These are phyloP conservation scores for Naematelia aurantialba DNA, from an alignment of 768 basidiomycete species.

Conservation along the genomic window DNA sequence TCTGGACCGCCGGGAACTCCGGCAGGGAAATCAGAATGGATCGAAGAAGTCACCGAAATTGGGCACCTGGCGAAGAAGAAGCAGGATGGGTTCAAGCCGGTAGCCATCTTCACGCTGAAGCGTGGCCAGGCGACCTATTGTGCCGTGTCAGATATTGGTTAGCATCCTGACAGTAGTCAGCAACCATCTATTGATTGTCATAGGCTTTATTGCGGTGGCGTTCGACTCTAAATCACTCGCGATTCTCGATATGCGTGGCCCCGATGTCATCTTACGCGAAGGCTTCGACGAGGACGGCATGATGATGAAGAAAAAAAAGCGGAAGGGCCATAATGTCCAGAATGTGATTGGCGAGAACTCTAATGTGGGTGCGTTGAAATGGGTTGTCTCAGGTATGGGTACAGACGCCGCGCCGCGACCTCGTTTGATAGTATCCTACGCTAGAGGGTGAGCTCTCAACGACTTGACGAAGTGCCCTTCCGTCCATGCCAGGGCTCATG, in stretches of 20 bases:
- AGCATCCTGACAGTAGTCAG: constrained; percentile 25
- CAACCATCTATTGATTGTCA: constrained; percentile 5
- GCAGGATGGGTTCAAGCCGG: constrained; percentile 59
- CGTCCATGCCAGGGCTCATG: constrained; percentile 5
- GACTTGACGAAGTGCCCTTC: background rate
- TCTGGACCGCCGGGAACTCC: background rate
- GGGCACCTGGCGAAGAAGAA: constrained; percentile 54
- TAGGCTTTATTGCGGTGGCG: constrained; percentile 74
- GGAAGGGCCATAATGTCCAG: constrained; percentile 51
- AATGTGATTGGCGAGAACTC: constrained; percentile 49
- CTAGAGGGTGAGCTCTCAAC: constrained; percentile 38
- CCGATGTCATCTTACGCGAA: constrained; percentile 62
- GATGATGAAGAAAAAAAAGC: constrained; percentile 52
- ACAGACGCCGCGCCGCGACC: constrained; percentile 54
- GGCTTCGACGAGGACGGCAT: constrained; percentile 48
- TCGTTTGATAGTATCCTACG: constrained; percentile 62
- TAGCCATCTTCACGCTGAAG: constrained; percentile 58
- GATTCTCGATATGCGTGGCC: constrained; percentile 71
- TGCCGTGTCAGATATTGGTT: constrained; percentile 72
- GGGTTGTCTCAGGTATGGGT: constrained; percentile 62
- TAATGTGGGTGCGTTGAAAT: constrained; percentile 59
- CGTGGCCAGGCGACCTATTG: constrained; percentile 58
- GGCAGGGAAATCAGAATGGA: constrained; percentile 23
- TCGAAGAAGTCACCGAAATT: constrained; percentile 59
- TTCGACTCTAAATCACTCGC: constrained; percentile 61